Percentiles rank a stretch among this genome's conserved stretches.
These are phyloP conservation scores for Yamadazyma siamensis DNA, from an alignment of 1,139 yeast species.

Conservation along the genomic window DNA sequence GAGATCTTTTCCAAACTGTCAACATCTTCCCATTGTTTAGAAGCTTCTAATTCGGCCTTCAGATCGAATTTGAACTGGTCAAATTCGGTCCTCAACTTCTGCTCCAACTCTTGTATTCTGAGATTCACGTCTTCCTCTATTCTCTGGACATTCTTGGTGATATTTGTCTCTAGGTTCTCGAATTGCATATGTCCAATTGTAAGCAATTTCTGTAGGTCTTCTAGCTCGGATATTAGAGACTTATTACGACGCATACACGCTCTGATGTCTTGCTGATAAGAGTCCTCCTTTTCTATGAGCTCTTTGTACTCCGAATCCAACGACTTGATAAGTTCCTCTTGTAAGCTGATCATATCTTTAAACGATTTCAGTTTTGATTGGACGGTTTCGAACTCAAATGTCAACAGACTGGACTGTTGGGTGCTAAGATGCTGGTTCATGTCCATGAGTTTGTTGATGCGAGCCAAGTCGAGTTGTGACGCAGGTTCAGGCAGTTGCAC, in stretches of 20 bases:
- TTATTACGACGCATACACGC: too few species aligned
- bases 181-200: conserved; percentile 21
- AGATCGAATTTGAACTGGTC: conserved; percentile 32
- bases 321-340: conserved; percentile 1
- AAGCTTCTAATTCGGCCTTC: conserved; percentile 26
- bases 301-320: conserved; percentile 15
- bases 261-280: too few species aligned
- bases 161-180: conserved; percentile 24
- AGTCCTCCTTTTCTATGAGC: conserved; percentile 15
- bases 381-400: conserved; percentile 1
- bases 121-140: conserved; percentile 25
- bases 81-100: conserved; percentile 23
- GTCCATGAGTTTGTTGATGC: conserved; percentile 12
- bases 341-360: conserved; percentile 3
- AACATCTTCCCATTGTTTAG: conserved; percentile 24
- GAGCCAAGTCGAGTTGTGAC: conserved; percentile 11
- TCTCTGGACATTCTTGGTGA: conserved; percentile 26
- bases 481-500: too few species aligned
- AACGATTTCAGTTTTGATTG: too few species aligned
- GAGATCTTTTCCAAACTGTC: conserved; percentile 17
- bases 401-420: conserved; percentile 4
- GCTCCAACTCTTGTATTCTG: conserved; percentile 21
- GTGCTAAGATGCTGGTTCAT: conserved; percentile 10
- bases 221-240: too few species aligned
- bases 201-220: neutral